These are phyloP conservation scores for Onygena corvina DNA, from an alignment of 2,329 filamentous ascomycete genomes.

Conservation along the genomic window DNA sequence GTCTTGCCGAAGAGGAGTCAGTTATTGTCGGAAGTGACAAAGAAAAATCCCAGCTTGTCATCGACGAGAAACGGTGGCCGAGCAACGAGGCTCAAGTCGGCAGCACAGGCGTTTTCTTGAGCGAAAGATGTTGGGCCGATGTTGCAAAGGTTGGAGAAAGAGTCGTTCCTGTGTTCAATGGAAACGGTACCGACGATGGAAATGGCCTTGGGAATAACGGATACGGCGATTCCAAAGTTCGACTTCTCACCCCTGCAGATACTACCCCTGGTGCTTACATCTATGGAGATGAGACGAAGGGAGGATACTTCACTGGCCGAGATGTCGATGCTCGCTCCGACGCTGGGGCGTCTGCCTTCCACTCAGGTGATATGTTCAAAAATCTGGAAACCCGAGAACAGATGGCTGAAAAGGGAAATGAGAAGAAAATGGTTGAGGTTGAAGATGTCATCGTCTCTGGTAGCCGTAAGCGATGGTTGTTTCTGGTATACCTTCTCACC, in stretches of 20 bases:
- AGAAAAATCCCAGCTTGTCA: slow-evolving; percentile 81
- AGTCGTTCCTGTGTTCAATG: slow-evolving; percentile 46
- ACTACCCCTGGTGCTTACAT: slow-evolving; percentile 47
- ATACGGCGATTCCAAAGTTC: slow-evolving; percentile 42
- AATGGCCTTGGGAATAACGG: slow-evolving; percentile 42
- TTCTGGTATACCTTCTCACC: slow-evolving; percentile 69
- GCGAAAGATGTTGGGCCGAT: slow-evolving; percentile 90
- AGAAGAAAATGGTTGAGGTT: slow-evolving; percentile 79
- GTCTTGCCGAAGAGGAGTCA: slow-evolving; percentile 70
- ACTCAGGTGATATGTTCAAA: slow-evolving; percentile 93
- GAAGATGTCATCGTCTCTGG: slow-evolving; percentile 68
- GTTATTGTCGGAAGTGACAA: slow-evolving; percentile 82
- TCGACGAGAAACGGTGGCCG: slow-evolving; percentile 88
- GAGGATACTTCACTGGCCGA: slow-evolving; percentile 67
- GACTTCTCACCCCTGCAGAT: slow-evolving; percentile 40
- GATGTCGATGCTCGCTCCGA: slow-evolving; percentile 81
- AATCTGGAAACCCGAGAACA: slow-evolving; percentile 88
- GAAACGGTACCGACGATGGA: slow-evolving; percentile 44
- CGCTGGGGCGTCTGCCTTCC: slow-evolving; percentile 79
- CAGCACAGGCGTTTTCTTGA: slow-evolving; percentile 87
- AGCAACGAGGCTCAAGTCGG: slow-evolving; percentile 82
- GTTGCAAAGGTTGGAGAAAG: slow-evolving; percentile 61
- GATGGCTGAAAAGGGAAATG: slow-evolving; percentile 89
- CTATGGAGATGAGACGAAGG: slow-evolving; percentile 61
- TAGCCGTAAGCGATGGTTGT: slow-evolving; percentile 82